These are phyloP conservation scores for Microcos paniculata DNA, from an alignment of 345 rosid genomes.

Conservation along the genomic window DNA sequence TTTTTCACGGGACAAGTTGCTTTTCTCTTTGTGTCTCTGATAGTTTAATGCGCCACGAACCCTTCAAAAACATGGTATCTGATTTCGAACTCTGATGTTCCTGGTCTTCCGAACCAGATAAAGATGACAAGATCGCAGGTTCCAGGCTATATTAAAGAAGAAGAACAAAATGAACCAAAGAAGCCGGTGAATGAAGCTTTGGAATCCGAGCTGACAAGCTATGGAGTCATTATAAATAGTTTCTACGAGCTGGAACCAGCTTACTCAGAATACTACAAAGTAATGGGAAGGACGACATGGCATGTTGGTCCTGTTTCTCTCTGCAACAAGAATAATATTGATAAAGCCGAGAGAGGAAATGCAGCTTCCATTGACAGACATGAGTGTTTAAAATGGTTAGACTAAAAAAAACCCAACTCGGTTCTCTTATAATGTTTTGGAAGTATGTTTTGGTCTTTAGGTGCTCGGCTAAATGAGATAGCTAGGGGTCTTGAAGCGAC, in stretches of 20 bases:
- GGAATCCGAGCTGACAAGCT: conserved; percentile 52
- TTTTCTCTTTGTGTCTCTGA: conserved; percentile 20
- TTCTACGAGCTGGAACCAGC: conserved; percentile 70
- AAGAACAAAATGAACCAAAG: conserved; percentile 10
- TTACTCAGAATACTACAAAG: conserved; percentile 44
- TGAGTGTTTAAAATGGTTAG: conserved; percentile 44
- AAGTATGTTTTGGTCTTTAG: conserved; percentile 23
- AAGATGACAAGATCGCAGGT: conserved; percentile 21
- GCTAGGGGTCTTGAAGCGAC: conserved; percentile 42
- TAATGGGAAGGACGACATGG: conserved; percentile 49
- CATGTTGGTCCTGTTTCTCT: conserved; percentile 51
- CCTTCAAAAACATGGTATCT: conserved; percentile 26
- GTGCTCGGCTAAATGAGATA: conserved; percentile 38
- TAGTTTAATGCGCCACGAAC: too few relatives aligned
- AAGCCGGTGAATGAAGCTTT: conserved; percentile 8
- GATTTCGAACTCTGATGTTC: conserved; percentile 31
- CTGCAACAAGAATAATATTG: conserved; percentile 27
- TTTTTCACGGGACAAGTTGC: conserved; percentile 52
- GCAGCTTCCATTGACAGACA: conserved; percentile 18
- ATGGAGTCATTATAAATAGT: conserved; percentile 62
- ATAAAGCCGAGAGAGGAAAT: conserved; percentile 34
- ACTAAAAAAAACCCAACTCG: conserved; percentile 33
- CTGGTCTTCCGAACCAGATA: conserved; percentile 31
- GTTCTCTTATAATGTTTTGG: conserved; percentile 48
- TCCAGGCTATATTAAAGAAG: background rate